Conservation (phyloP, 108 stramenopile genomes). For the Nitzschia sp. region DNA sequence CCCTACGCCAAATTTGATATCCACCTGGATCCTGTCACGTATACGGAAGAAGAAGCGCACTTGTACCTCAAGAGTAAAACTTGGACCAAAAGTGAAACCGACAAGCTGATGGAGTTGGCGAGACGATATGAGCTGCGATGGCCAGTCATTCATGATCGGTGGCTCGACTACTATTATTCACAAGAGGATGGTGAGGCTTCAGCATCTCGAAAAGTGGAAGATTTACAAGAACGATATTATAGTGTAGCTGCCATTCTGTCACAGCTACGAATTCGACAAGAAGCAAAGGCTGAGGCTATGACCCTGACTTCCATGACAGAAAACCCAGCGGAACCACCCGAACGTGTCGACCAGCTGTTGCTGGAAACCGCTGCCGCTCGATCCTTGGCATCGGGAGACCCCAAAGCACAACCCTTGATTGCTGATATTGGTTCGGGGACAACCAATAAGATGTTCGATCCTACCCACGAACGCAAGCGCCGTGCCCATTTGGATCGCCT, state of each 20-base stretch:
- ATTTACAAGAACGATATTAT: conserved; percentile 92
- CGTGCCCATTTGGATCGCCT: conserved; percentile 64
- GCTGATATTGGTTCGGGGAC: conserved; percentile 57
- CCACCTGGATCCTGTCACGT: conserved; percentile 72
- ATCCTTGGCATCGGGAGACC: conserved; percentile 40
- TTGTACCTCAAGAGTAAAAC: conserved; percentile 44
- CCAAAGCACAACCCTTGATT: conserved; percentile 53
- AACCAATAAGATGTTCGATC: conserved; percentile 70
- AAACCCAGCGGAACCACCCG: conserved; percentile 22
- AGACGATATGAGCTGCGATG: conserved; percentile 87
- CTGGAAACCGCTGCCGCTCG: conserved; percentile 54
- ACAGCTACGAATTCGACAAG: conserved; percentile 49
- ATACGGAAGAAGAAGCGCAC: conserved; percentile 80
- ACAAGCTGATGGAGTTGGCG: conserved; percentile 79
- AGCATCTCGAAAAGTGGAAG: conserved; percentile 61
- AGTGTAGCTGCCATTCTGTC: conserved; percentile 66
- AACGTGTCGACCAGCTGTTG: conserved; percentile 30
- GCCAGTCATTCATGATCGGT: conserved; percentile 89
- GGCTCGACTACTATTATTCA: conserved; percentile 36
- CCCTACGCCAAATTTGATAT: conserved; percentile 92
- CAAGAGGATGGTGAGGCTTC: conserved; percentile 5
- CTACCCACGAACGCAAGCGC: conserved; percentile 69
- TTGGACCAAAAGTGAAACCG: conserved; percentile 91
- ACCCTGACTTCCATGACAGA: conserved; percentile 20
- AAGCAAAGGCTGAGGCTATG: conserved; percentile 40